These are phyloP conservation scores for Marasmius oreades DNA, from an alignment of 1,284 basidiomycete species.

Conservation along the genomic window DNA sequence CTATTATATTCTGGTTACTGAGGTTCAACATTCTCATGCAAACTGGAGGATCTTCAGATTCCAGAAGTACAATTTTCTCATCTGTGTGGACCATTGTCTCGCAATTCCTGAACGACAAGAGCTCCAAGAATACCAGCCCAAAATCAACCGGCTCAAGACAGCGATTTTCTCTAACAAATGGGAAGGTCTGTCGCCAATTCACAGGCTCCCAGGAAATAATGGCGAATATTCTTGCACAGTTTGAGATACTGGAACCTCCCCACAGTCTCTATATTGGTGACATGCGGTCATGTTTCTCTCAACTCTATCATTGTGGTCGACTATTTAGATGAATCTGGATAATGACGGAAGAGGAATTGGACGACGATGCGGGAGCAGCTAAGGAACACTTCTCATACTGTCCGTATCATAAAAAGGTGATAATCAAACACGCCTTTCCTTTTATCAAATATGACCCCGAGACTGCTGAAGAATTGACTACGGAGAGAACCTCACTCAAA, in stretches of 20 bases:
- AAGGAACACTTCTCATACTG: too few relatives aligned
- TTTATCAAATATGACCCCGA: too few relatives aligned
- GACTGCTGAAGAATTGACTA: too few relatives aligned
- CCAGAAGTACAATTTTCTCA: background rate
- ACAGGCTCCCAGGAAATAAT: background rate
- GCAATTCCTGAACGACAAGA: background rate
- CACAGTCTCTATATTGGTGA: background rate
- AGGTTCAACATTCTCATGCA: background rate
- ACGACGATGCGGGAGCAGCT: too few relatives aligned
- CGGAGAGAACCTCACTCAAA: too few relatives aligned
- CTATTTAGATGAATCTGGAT: too few relatives aligned
- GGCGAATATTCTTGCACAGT: background rate
- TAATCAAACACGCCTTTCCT: too few relatives aligned
- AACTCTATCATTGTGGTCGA: background rate
- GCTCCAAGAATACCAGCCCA: background rate
- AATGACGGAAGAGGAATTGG: too few relatives aligned
- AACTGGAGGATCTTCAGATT: background rate
- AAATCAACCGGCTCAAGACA: background rate
- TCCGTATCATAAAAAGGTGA: too few relatives aligned
- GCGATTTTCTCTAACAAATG: background rate
- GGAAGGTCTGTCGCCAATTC: background rate
- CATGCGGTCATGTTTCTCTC: background rate
- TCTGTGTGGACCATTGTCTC: background rate
- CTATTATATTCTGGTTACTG: too few relatives aligned
- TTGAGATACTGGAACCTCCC: too few relatives aligned